Evolutionary conservation across 1,139 yeast genomes (phyloP).

Genomic region (Saccharomyces hybrid): DNA sequence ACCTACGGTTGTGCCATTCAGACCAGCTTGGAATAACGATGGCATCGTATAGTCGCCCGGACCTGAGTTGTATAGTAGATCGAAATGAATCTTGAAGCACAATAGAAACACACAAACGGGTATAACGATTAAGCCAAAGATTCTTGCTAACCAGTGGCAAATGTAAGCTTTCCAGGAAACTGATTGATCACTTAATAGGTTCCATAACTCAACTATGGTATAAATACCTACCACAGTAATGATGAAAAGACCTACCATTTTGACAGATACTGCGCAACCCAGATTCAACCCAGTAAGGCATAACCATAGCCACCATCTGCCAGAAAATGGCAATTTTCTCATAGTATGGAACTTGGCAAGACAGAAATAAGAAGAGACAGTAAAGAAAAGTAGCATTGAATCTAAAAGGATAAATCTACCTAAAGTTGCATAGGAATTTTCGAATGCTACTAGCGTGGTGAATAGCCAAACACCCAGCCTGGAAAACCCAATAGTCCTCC

Average conservation of each 20-base stretch:
- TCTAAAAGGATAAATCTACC: conserved; percentile 90
- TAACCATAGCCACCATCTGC: conserved; percentile 96
- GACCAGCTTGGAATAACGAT: conserved; percentile 91
- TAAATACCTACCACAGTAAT: conserved; percentile 70
- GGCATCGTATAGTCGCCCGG: conserved; percentile 98
- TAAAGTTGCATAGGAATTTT: conserved; percentile 78
- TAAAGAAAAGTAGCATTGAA: conserved; percentile 91
- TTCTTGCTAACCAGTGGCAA: conserved; percentile 61
- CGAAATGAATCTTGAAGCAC: conserved; percentile 70
- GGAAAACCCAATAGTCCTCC: conserved; percentile 75
- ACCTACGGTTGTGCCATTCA: conserved; percentile 70
- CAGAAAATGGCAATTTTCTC: conserved; percentile 55
- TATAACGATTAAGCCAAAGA: conserved; percentile 52
- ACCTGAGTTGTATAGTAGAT: conserved; percentile 66
- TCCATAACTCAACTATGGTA: conserved; percentile 68
- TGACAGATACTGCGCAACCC: conserved; percentile 74
- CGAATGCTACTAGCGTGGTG: conserved; percentile 78
- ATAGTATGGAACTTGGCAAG: conserved; percentile 73
- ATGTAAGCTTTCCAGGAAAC: conserved; percentile 44
- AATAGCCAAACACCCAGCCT: conserved; percentile 83
- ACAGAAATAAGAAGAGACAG: conserved; percentile 73
- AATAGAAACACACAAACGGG: conserved; percentile 58
- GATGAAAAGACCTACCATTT: conserved; percentile 77
- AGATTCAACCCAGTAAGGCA: conserved; percentile 62
- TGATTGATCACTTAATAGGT: conserved; percentile 50